These are phyloP conservation scores for Fonsecaea erecta DNA, from an alignment of 2,329 filamentous ascomycete genomes.

Conservation along the genomic window DNA sequence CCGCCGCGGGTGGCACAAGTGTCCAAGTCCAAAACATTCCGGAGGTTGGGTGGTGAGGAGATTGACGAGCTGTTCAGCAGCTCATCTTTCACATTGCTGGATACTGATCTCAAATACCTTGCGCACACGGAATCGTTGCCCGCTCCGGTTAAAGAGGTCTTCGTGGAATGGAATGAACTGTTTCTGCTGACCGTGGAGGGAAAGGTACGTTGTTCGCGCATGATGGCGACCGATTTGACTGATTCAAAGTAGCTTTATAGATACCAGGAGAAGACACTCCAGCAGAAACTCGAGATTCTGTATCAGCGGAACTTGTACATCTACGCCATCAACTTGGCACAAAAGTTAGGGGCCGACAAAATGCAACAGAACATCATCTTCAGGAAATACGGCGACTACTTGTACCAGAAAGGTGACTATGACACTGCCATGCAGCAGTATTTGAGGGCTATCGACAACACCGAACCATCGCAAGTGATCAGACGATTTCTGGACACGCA, in stretches of 20 bases:
- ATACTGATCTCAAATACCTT: constrained; percentile 86
- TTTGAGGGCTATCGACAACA: constrained; percentile 91
- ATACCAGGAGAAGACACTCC: constrained; percentile 88
- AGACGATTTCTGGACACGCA: constrained; percentile 97
- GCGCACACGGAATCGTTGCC: constrained; percentile 86
- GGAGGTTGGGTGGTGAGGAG: constrained; percentile 73
- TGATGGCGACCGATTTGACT: constrained; percentile 20
- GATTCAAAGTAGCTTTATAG: constrained; percentile 68
- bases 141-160: constrained; percentile 76
- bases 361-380: constrained; percentile 90
- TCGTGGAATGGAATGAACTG: constrained; percentile 87
- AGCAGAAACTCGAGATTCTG: constrained; percentile 88
- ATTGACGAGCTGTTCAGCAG: constrained; percentile 82
- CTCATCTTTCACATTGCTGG: constrained; percentile 87
- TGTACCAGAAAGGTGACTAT: constrained; percentile 94
- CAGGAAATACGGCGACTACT: constrained; percentile 87
- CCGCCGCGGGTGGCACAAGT: constrained; percentile 67
- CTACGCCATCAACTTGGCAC: constrained; percentile 87
- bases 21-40: constrained; percentile 64
- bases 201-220: constrained; percentile 64
- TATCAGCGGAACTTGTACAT: constrained; percentile 94
- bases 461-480: constrained; percentile 94
- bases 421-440: constrained; percentile 99
- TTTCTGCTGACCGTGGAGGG: constrained; percentile 91
- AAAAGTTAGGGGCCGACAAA: constrained; percentile 79